phyloP scores from a whole-genome alignment of 805 yeast species.

The Lachancea quebecensis region DNA sequence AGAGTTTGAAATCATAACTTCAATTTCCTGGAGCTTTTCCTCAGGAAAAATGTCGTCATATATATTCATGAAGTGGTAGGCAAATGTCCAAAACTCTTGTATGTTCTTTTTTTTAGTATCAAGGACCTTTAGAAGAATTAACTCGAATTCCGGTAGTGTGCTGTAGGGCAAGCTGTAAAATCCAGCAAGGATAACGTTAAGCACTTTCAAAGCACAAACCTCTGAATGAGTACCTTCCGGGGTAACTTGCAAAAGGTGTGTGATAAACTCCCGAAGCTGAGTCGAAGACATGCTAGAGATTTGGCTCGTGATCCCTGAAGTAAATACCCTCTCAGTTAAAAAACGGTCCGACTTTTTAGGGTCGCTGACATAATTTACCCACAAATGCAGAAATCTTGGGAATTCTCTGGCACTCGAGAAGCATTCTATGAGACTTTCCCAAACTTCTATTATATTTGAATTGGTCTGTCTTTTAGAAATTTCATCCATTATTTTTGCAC shows the following conservation, averaged over 20 bases:
- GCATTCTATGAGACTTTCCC: conserved; percentile 37
- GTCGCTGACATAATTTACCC: conserved; percentile 31
- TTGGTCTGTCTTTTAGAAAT: conserved; percentile 8
- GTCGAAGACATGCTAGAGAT: conserved; percentile 40
- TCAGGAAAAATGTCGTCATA: conserved; percentile 35
- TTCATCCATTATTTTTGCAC: conserved; percentile 15
- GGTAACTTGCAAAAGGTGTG: conserved; percentile 13
- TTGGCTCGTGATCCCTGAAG: conserved; percentile 35
- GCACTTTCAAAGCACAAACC: conserved; percentile 13
- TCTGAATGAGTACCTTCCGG: neutral
- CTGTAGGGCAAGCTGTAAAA: conserved; percentile 31
- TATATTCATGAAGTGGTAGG: conserved; percentile 41
- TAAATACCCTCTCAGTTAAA: conserved; percentile 26
- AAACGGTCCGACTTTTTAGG: conserved; percentile 10
- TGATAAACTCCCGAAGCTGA: conserved; percentile 34
- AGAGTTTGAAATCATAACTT: neutral
- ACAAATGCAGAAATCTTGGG: conserved; percentile 40
- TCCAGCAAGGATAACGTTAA: conserved; percentile 37
- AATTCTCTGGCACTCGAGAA: conserved; percentile 54
- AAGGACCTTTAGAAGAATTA: conserved; percentile 23
- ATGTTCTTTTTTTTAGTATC: conserved; percentile 11
- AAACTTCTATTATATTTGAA: conserved; percentile 12
- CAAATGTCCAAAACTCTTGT: conserved; percentile 39
- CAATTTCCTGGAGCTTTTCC: neutral
- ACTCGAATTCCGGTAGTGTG: conserved; percentile 20